Conservation (phyloP, 331 rosid species). For the Erythrophleum ivorense region DNA sequence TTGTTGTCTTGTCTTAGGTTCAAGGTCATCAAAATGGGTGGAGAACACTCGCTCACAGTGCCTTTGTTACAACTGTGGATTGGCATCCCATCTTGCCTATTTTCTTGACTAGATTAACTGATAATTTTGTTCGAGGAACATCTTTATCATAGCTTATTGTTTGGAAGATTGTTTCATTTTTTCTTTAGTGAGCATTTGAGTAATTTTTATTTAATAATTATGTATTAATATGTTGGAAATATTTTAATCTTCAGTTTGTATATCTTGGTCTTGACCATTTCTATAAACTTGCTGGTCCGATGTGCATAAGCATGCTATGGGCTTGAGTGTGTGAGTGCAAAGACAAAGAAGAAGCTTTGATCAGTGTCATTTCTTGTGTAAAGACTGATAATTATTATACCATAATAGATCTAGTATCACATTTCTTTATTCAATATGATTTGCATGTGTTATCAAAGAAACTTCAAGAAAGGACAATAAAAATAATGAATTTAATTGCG, state of each 20-base stretch:
- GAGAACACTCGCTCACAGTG: slow-evolving; percentile 57
- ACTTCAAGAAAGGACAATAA: no score
- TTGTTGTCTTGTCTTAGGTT: slow-evolving; percentile 43
- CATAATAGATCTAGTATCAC: no score
- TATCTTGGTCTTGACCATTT: not conserved
- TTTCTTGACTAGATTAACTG: slow-evolving; percentile 63
- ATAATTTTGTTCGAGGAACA: slow-evolving; percentile 58
- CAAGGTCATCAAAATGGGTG: slow-evolving; percentile 51
- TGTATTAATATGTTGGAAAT: not conserved
- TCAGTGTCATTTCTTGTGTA: not conserved
- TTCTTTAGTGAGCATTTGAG: not conserved
- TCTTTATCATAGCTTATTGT: slow-evolving; percentile 43
- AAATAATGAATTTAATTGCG: no score
- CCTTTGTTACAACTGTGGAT: slow-evolving; percentile 55
- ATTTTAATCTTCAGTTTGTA: not conserved
- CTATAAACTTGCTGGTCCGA: not conserved
- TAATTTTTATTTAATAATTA: not conserved
- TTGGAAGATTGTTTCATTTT: slow-evolving; percentile 24
- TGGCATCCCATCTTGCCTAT: slow-evolving; percentile 61
- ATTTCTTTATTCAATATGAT: no score
- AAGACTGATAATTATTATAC: not conserved
- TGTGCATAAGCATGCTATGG: no score
- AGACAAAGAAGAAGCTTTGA: not conserved
- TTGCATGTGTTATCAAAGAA: no score
- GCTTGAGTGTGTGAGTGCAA: no score